These are phyloP conservation scores for Comarum palustre DNA, from an alignment of 306 rosid species.

Conservation along the genomic window DNA sequence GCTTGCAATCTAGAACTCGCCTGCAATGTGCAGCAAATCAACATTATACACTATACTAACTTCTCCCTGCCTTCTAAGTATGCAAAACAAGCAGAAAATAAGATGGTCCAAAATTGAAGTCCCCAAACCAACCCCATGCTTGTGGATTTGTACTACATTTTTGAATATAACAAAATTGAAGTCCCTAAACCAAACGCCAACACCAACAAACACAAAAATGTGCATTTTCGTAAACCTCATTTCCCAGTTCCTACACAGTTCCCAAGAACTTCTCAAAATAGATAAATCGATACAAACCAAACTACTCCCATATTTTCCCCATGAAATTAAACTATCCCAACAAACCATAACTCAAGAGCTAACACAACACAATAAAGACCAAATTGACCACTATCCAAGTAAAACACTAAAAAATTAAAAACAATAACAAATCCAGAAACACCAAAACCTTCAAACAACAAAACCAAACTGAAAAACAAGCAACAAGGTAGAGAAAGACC, in stretches of 20 bases:
- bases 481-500: neutral
- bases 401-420: neutral
- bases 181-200: neutral
- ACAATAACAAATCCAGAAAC: neutral
- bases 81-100: conserved; percentile 1
- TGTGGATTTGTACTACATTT: neutral
- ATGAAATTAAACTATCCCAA: neutral
- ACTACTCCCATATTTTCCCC: neutral
- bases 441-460: neutral
- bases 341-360: neutral
- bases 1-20: conserved; percentile 40
- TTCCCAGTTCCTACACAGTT: conserved; percentile 11
- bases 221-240: neutral
- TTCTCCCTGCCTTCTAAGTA: neutral
- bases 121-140: too few species aligned
- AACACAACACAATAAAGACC: conserved; percentile 3
- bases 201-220: neutral
- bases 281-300: neutral
- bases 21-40: conserved; percentile 34
- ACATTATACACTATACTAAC: neutral
- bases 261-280: neutral
- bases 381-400: neutral
- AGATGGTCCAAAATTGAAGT: too few species aligned
- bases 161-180: neutral
- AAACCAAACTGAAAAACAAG: neutral